These are phyloP conservation scores for Amyloporia xantha DNA, from an alignment of 768 basidiomycete species.

Conservation along the genomic window DNA sequence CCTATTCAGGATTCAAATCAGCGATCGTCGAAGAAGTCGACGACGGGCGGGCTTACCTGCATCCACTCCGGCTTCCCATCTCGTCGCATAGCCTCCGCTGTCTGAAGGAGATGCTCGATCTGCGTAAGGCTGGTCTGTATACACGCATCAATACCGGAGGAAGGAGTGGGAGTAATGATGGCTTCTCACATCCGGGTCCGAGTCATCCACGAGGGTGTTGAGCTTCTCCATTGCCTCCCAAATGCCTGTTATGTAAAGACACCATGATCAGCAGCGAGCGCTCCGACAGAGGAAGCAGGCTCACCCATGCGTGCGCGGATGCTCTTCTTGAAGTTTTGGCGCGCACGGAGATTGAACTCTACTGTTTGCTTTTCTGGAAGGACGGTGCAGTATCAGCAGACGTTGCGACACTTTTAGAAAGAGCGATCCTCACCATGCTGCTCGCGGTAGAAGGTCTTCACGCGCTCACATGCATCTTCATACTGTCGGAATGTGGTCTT, in stretches of 20 bases:
- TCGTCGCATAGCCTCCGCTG: conserved; percentile 81
- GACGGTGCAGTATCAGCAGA: not conserved
- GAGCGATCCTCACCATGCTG: conserved; percentile 50
- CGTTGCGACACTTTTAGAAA: not conserved
- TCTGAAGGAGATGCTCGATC: conserved; percentile 88
- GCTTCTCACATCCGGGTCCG: conserved; percentile 71
- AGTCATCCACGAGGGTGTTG: conserved; percentile 83
- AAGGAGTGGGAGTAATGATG: not conserved
- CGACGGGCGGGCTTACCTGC: conserved; percentile 43
- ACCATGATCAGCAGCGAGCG: too few relatives aligned
- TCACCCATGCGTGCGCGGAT: conserved; percentile 67
- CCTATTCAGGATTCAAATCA: conserved; percentile 23
- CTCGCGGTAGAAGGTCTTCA: conserved; percentile 71
- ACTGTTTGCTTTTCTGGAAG: conserved; percentile 78
- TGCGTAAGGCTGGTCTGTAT: conserved; percentile 70
- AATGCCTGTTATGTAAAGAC: conserved; percentile 37
- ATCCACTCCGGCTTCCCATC: conserved; percentile 92
- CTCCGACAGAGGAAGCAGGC: not conserved
- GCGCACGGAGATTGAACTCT: conserved; percentile 73
- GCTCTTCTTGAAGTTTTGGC: conserved; percentile 64
- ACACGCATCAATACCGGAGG: not conserved
- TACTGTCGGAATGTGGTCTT: conserved; percentile 68
- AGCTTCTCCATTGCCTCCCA: conserved; percentile 88
- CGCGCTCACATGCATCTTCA: conserved; percentile 68
- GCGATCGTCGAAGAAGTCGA: not conserved